phyloP scores from a whole-genome alignment of 176 grass and related monocot genomes.

The Bonia amplexicaulis region DNA sequence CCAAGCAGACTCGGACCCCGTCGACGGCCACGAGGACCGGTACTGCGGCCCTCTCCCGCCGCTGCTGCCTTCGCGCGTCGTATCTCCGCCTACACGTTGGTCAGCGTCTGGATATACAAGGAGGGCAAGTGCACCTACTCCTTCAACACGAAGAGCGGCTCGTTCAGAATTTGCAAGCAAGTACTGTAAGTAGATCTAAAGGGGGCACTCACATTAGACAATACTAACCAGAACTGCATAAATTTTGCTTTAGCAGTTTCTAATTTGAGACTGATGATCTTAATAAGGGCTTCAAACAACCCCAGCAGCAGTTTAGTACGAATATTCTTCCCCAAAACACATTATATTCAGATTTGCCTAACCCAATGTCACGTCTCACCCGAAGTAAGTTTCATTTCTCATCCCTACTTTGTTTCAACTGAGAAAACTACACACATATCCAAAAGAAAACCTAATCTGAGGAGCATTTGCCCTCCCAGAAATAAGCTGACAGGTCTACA shows the following conservation, averaged over 20 bases:
- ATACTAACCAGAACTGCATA: background rate
- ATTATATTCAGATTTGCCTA: slow-evolving; percentile 18
- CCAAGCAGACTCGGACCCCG: background rate
- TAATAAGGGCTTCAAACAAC: slow-evolving; percentile 9
- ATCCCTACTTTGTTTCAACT: slow-evolving; percentile 20
- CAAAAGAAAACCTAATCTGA: slow-evolving; percentile 25
- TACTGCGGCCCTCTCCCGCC: background rate
- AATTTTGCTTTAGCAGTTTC: background rate
- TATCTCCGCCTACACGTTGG: background rate
- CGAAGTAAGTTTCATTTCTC: slow-evolving; percentile 20
- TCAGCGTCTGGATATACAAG: background rate
- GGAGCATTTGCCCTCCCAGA: slow-evolving; percentile 17
- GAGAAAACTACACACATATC: slow-evolving; percentile 41
- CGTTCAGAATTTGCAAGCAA: background rate
- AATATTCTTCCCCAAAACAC: slow-evolving; percentile 4
- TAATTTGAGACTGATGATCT: background rate
- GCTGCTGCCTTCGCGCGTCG: background rate
- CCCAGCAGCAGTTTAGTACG: slow-evolving; percentile 7
- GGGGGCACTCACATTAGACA: background rate
- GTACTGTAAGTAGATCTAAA: background rate
- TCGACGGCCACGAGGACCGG: background rate
- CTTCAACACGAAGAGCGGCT: background rate
- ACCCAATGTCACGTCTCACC: background rate
- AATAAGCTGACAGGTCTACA: slow-evolving; percentile 29
- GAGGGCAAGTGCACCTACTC: background rate